Base-by-base conservation (phyloP, 129 eudicot species). In the Mikania micrantha region DNA sequence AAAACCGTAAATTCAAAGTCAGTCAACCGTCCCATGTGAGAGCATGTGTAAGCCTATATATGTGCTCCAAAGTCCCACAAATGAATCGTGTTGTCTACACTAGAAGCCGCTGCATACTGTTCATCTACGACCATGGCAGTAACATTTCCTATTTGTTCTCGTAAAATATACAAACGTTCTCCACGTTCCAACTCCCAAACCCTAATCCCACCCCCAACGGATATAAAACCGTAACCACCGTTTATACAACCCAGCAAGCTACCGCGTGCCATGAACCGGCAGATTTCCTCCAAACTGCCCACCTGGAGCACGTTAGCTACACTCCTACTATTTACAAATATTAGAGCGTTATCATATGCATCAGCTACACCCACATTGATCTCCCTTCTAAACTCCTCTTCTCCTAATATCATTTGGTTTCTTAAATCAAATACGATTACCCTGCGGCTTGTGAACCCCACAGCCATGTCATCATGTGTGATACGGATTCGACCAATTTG, bases 141-240 rank as follows among this genome's bases (percentile, higher is more conserved):
- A 7, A 73, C 66, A 8, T 79, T 91, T 64, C 85, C 88, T 45
- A 82, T 64, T 53, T 85, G 78, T 79, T 90, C 96, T 64, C 88
- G 38, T 54, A 86, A 58, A 45, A 56, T 59, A 29, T 86, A 84
- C 85, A 90, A 60, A 60, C 70, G 52, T 73, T 64, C 78, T 0
- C 95, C 96, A 16, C 50, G 81, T 65, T 84, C 84, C 24, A 81
- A 62, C 67, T 86, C 96, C 86, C 90, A 86, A 27, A 76, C 95
- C 70, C 88, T 74, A 74, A 86, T 31, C 61, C 82, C 80, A 4
- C 76, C 86, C 11, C 87, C 85, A 13, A 11, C 56, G 49, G 84
- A 77, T 9, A 86, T 78, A 8, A 89, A 2, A 9, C 75, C 77
- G 74, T 83, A 85, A 5, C 85, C 81, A 0, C 82, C 76, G 9